These are phyloP conservation scores for Parastagonospora nodorum DNA, from an alignment of 2,329 filamentous ascomycete species.

Conservation along the genomic window DNA sequence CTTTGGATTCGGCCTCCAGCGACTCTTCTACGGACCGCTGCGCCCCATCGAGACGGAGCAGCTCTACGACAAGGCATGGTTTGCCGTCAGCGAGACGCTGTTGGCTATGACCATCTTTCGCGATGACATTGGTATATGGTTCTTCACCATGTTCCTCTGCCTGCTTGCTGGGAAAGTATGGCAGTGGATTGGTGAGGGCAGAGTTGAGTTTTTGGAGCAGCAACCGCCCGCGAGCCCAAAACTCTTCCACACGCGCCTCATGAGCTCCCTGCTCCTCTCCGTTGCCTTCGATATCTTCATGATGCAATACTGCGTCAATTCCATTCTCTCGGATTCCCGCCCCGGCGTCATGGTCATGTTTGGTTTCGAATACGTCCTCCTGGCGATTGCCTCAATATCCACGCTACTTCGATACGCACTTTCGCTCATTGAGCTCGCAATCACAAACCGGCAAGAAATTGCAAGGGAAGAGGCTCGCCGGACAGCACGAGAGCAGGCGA, in stretches of 20 bases:
- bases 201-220: slow-evolving; percentile 93
- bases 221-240: slow-evolving; percentile 88
- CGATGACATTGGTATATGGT: slow-evolving; percentile 92
- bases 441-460: slow-evolving; percentile 74
- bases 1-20: slow-evolving; percentile 84
- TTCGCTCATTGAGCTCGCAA: slow-evolving; percentile 75
- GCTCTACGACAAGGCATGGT: slow-evolving; percentile 97
- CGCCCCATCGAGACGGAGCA: slow-evolving; percentile 96
- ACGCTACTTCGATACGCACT: slow-evolving; percentile 80
- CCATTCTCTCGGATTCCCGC: slow-evolving; percentile 83
- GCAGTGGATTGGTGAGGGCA: slow-evolving; percentile 96
- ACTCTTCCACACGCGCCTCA: slow-evolving; percentile 83
- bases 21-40: slow-evolving; percentile 85
- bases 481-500: slow-evolving; percentile 66
- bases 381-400: slow-evolving; percentile 79
- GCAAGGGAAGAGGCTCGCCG: slow-evolving; percentile 57
- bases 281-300: slow-evolving; percentile 80
- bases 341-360: slow-evolving; percentile 99
- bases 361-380: slow-evolving; percentile 92
- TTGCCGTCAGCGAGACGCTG: slow-evolving; percentile 94
- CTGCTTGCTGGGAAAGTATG: slow-evolving; percentile 94
- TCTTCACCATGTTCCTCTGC: slow-evolving; percentile 93
- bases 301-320: slow-evolving; percentile 78
- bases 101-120: slow-evolving; percentile 98
- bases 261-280: slow-evolving; percentile 77